Conservation (phyloP, 2,329 filamentous ascomycete genomes). For the Pseudogymnoascus sp. region DNA sequence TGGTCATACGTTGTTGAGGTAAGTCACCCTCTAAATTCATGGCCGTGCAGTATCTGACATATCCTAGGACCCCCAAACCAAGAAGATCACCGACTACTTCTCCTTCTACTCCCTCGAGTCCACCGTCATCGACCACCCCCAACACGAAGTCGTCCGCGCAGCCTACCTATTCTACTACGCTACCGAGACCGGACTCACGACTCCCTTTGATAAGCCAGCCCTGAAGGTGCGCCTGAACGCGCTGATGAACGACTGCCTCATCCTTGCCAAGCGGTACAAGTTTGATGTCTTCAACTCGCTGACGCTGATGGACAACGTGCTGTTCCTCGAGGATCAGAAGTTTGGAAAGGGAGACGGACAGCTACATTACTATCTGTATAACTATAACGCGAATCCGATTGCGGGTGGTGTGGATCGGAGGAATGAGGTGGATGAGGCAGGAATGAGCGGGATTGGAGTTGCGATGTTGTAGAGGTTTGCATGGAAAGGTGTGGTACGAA, state of each 20-base stretch:
- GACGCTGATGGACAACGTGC: constrained; percentile 84
- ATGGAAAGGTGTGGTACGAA: background rate
- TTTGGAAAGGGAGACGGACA: constrained; percentile 93
- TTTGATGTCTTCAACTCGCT: constrained; percentile 98
- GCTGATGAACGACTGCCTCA: constrained; percentile 76
- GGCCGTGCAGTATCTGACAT: constrained; percentile 28
- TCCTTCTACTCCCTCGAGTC: constrained; percentile 96
- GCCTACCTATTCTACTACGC: constrained; percentile 98
- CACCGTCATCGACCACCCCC: constrained; percentile 75
- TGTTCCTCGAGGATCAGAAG: constrained; percentile 90
- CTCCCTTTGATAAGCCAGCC: constrained; percentile 45
- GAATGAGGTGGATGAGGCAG: constrained; percentile 69
- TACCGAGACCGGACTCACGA: constrained; percentile 65
- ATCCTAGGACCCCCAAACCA: constrained; percentile 51
- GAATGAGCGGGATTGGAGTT: constrained; percentile 80
- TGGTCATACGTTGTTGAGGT: constrained; percentile 91
- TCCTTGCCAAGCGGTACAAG: constrained; percentile 72
- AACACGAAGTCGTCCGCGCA: constrained; percentile 73
- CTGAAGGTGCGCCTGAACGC: constrained; percentile 74
- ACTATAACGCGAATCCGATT: constrained; percentile 85
- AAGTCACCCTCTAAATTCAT: constrained; percentile 19
- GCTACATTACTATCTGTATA: constrained; percentile 95
- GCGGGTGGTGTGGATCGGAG: constrained; percentile 73
- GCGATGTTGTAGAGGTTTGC: constrained; percentile 58
- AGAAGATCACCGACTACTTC: constrained; percentile 91